Evolutionary conservation across 176 grass and related monocot genomes (phyloP), one percentile per base, ranked within the genome.

Genomic region (Thinopyrum elongatum): DNA sequence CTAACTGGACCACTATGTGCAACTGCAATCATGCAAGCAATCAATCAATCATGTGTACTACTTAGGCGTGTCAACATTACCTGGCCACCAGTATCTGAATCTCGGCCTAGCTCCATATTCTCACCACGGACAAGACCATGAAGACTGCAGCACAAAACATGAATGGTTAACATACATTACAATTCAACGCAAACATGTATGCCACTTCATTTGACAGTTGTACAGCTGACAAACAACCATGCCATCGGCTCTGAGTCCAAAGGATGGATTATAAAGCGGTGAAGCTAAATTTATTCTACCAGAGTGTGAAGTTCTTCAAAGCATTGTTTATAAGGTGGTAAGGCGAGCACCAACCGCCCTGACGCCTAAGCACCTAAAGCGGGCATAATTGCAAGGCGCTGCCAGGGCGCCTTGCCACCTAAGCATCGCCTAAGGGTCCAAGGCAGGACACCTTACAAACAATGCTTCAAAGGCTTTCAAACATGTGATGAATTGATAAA

Each of bases 81-180:
- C 90, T 94, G 93, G 46, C 93, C 93, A 86, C 93, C 93, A 19
- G 93, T 94, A 83, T 94, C 90, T 65, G 93, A 94, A 94, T 94
- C 93, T 74, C 93, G 87, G 10, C 93, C 93, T 83, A 94, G 93
- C 87, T 94, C 93, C 93, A 94, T 94, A 77, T 94, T 90, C 80
- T 94, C 93, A 81, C 93, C 90, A 82, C 93, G 90, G 76, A 94
- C 90, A 76, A 94, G 82, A 86, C 93, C 93, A 86, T 94, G 93
- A 86, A 94, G 70, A 63, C 93, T 94, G 87, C 68, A 80, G 30
- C 16, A 67, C 4, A 42, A 77, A 70, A 61, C 38, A 79, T 46
- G 58, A 34, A 91, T 70, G 51, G 38, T 83, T 83, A 82, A 65
- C 8, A 29, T 66, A 87, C 65, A 60, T 23, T n/a, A 42, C 4